Conservation (phyloP, 139 green algal genomes). For the Chlorella ohadii region DNA sequence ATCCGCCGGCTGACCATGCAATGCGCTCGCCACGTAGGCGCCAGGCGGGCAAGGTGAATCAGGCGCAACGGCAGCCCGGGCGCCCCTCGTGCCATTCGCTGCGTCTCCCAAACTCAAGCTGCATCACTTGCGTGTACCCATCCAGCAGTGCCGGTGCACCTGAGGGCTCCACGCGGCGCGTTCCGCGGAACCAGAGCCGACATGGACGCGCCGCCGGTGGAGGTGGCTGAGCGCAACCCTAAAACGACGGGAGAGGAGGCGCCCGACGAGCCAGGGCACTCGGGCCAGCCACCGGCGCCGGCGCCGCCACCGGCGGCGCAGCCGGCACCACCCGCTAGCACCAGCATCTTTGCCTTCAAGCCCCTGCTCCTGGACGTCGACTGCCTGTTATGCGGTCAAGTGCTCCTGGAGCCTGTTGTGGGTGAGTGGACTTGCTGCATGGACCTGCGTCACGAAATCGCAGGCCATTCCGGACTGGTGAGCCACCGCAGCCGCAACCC, state of each 20-base stretch:
- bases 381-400: neutral
- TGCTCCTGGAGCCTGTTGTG: neutral
- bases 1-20: no score
- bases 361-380: neutral
- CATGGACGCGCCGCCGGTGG: neutral
- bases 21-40: no score
- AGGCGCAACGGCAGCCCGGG: no score
- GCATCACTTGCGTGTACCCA: no score
- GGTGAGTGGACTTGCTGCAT: neutral
- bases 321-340: no score
- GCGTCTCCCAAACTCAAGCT: no score
- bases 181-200: neutral
- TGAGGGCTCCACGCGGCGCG: neutral
- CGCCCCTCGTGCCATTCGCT: no score
- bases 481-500: neutral
- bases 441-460: no score
- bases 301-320: no score
- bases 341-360: neutral
- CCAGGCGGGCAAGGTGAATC: no score
- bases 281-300: no score
- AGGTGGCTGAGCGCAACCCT: neutral
- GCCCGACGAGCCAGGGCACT: neutral
- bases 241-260: neutral
- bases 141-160: neutral
- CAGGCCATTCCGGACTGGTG: no score